A percentile compares a stretch with the other conserved stretches of the same genome.
These are phyloP conservation scores for Vigna trinervia DNA, from an alignment of 306 rosid genomes.

Conservation along the genomic window DNA sequence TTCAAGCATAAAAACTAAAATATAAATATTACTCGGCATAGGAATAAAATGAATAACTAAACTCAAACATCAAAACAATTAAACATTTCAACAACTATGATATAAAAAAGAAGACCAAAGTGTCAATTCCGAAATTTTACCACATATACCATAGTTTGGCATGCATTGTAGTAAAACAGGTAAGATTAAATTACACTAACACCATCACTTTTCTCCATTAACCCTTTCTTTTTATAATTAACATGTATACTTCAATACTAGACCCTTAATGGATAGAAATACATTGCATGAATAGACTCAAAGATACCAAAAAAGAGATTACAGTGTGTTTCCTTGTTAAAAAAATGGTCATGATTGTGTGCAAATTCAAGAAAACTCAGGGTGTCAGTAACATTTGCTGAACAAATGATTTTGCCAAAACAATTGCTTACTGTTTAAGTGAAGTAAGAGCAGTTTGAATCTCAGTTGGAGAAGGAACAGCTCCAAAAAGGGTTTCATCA, in stretches of 20 bases:
- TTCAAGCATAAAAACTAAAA: no score
- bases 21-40: background rate
- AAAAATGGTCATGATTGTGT: background rate
- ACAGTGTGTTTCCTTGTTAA: background rate
- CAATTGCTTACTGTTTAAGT: background rate
- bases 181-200: no score
- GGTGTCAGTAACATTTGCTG: background rate
- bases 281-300: background rate
- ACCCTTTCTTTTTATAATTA: background rate
- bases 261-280: background rate
- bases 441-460: background rate
- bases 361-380: background rate
- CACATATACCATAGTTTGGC: background rate
- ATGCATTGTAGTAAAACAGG: background rate
- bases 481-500: background rate
- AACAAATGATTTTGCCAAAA: background rate
- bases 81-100: background rate
- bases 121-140: background rate
- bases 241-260: no score
- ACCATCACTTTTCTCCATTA: no score
- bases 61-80: background rate
- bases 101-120: background rate
- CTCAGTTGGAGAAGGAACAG: background rate
- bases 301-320: background rate
- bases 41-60: no score